Evolutionary conservation across 108 stramenopile species (phyloP).

Genomic region (Parietichytrium sp.): DNA sequence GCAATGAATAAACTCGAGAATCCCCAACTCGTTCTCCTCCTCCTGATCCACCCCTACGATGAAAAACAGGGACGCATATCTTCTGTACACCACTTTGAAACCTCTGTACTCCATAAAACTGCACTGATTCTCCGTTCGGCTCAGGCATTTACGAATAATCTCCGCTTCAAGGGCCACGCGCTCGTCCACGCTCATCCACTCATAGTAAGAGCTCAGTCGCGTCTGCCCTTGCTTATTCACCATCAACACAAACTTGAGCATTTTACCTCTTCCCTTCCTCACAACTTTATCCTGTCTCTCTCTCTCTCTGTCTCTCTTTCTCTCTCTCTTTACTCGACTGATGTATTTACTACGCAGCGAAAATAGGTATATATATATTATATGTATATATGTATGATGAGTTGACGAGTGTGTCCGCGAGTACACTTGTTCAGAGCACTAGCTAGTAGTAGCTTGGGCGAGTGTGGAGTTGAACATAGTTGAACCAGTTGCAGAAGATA

Average conservation of each 20-base stretch:
- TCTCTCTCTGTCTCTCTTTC: too few species aligned
- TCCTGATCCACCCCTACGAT: conserved; percentile 88
- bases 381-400: too few species aligned
- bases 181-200: conserved; percentile 85
- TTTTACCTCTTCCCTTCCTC: too few species aligned
- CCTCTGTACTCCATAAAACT: conserved; percentile 91
- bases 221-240: conserved; percentile 90
- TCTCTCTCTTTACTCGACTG: too few species aligned
- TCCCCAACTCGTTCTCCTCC: conserved; percentile 82
- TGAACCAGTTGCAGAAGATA: too few species aligned
- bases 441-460: too few species aligned
- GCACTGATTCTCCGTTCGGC: conserved; percentile 82
- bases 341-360: too few species aligned
- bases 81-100: conserved; percentile 85
- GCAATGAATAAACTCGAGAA: conserved; percentile 90
- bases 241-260: conserved; percentile 54
- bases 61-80: conserved; percentile 91
- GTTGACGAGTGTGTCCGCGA: too few species aligned
- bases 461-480: too few species aligned
- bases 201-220: conserved; percentile 85
- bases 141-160: conserved; percentile 87
- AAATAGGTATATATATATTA: too few species aligned
- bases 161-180: conserved; percentile 85
- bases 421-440: too few species aligned
- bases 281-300: too few species aligned